These are phyloP conservation scores for Cinchona pubescens DNA, from an alignment of 257 asterid species.

Conservation along the genomic window DNA sequence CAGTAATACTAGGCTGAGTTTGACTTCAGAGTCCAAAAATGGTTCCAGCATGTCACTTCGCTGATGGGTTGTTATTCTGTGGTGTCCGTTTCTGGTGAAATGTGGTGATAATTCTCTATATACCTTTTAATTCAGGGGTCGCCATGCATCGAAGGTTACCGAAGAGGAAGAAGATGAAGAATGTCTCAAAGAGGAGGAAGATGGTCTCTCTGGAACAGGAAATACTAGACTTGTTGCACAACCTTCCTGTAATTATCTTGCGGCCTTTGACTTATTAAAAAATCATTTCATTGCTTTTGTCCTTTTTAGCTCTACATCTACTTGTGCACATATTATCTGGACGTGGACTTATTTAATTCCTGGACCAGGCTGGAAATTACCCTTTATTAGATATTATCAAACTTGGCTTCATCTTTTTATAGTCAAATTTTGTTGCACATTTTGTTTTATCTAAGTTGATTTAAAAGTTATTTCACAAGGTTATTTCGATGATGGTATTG, in stretches of 20 bases:
- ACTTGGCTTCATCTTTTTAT: not conserved
- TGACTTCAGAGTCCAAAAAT: not conserved
- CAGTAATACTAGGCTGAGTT: too few species aligned
- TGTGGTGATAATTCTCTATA: not conserved
- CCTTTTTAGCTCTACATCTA: not conserved
- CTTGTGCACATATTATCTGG: not conserved
- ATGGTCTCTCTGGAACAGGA: conserved; percentile 63
- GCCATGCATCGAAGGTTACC: conserved; percentile 94
- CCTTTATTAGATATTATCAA: not conserved
- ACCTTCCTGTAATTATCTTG: conserved; percentile 73
- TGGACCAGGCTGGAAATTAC: not conserved
- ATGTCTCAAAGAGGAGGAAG: conserved; percentile 91
- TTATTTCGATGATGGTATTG: not conserved
- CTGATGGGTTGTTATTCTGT: not conserved
- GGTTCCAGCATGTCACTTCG: not conserved
- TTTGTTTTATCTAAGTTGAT: not conserved
- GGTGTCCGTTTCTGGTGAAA: not conserved
- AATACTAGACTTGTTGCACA: conserved; percentile 85
- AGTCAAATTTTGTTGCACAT: not conserved
- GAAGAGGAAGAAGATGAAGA: conserved; percentile 99
- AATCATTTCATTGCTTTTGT: too few species aligned
- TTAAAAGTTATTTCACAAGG: too few species aligned
- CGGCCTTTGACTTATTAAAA: not conserved
- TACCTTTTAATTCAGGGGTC: conserved; percentile 52
- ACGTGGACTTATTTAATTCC: not conserved